A percentile compares a stretch with the other conserved stretches of the same genome.
These are phyloP conservation scores for Plasmopara halstedii DNA, from an alignment of 352 stramenopile genomes.

Conservation along the genomic window DNA sequence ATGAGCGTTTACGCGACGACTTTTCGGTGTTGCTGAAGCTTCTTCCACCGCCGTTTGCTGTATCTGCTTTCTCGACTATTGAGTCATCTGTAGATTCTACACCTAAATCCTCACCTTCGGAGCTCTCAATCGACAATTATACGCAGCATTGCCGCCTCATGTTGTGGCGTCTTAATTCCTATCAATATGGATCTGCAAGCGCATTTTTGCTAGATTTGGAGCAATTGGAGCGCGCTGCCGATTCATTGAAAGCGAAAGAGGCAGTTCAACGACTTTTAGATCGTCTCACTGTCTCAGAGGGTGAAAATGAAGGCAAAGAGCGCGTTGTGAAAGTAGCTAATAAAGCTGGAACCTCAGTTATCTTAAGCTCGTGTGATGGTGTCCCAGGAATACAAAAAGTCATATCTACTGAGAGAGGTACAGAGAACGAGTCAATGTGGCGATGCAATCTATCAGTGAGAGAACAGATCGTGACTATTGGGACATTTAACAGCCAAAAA, in stretches of 20 bases:
- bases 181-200: constrained; percentile 46
- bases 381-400: constrained; percentile 42
- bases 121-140: constrained; percentile 5
- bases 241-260: constrained; percentile 1
- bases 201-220: constrained; percentile 49
- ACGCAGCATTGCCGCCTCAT: constrained; percentile 34
- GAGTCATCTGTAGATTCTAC: not conserved
- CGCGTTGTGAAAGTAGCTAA: constrained; percentile 8
- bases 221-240: constrained; percentile 27
- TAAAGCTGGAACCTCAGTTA: constrained; percentile 17
- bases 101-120: not conserved
- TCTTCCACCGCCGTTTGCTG: constrained; percentile 21
- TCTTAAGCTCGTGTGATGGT: constrained; percentile 18
- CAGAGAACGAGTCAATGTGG: constrained; percentile 23
- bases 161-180: constrained; percentile 46
- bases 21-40: constrained; percentile 57
- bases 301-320: constrained; percentile 9
- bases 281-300: constrained; percentile 7
- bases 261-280: constrained; percentile 9
- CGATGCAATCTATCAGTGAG: constrained; percentile 44
- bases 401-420: not conserved
- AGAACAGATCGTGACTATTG: constrained; percentile 34
- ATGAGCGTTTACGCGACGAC: constrained; percentile 52
- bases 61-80: not conserved
- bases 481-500: constrained; percentile 23